Base-by-base conservation (phyloP, 495 filamentous ascomycete species). In the Annulohypoxylon bovei region DNA sequence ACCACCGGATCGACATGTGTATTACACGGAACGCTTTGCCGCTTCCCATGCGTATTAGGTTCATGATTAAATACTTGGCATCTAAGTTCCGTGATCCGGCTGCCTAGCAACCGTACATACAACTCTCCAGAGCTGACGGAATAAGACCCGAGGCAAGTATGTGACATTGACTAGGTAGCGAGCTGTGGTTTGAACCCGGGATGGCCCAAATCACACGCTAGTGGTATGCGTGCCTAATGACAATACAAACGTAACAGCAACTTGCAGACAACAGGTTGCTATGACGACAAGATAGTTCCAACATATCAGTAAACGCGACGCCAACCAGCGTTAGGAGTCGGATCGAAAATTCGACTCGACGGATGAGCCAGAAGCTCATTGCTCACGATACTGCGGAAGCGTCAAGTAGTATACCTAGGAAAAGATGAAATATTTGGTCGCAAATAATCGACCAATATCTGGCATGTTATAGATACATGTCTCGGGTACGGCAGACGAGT, bases 1-100 rank as follows among this genome's bases (percentile, higher is more conserved):
- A 68, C 70, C 70, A 72, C 65, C 61, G 16, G 70, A 72, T 72
- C 65, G 61, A 33, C 65, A 61, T 56, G 54, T 50, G 61, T 72
- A 50, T 50, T 20, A 68, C 65, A 62, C 65, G 70, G 70, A 50
- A 64, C 23, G 11, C 32, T 25, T 33, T 72, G 39, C 65, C 65
- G 70, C 37, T 32, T 62, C 49, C 49, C 32, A 66, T 40, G 2
- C 39, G 28, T 61, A 46, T 54, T 67, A 65, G 61, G 42, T 65
- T 65, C 60, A 6, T 57, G 40, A 55, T 65, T 22, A 65, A 58
- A 23, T 62, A 37, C 30, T 63, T 62, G 63, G 58, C 63, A 63
- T 54, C 23, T 49, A 46, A 47, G 12, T 22, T 67, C 25, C 20
- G 50, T 56, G 20, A 16, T 8, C 35, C 22, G 32, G 30, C 49